These are phyloP conservation scores for Lentinus brumalis DNA, from an alignment of 768 basidiomycete genomes.

Conservation along the genomic window DNA sequence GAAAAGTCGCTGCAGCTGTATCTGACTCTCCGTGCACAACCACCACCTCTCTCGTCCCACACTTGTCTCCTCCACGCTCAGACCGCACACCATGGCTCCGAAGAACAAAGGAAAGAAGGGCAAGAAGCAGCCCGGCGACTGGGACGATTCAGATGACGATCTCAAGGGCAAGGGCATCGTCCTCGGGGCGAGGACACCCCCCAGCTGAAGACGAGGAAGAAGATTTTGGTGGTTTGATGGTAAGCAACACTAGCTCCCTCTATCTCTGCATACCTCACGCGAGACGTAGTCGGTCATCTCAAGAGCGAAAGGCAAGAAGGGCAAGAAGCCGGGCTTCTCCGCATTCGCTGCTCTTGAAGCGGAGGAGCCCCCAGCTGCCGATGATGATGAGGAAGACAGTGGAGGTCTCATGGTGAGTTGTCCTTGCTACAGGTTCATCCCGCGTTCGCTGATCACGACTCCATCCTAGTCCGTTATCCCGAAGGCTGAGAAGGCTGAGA, in stretches of 20 bases:
- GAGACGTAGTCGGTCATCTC: no score
- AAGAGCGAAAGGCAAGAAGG: no score
- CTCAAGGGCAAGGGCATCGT: constrained; percentile 31
- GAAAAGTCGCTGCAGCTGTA: background rate
- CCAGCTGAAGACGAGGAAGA: background rate
- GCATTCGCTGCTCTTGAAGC: constrained; percentile 52
- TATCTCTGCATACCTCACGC: no score
- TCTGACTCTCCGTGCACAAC: no score
- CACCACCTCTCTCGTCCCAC: no score
- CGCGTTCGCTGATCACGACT: background rate
- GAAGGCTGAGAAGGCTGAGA: constrained; percentile 10
- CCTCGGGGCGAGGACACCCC: constrained; percentile 11
- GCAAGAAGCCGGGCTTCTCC: constrained; percentile 42
- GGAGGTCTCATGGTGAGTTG: constrained; percentile 32
- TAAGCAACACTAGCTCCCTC: no score
- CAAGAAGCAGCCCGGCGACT: constrained; percentile 80
- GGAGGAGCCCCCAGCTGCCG: constrained; percentile 34
- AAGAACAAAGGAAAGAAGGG: constrained; percentile 87
- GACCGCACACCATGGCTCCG: constrained; percentile 47
- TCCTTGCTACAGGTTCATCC: background rate
- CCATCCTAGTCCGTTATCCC: background rate
- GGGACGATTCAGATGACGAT: constrained; percentile 47
- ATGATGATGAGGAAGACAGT: constrained; percentile 22
- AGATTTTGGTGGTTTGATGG: background rate
- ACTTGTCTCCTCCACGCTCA: no score